phyloP scores from a whole-genome alignment of 768 basidiomycete species.

The Trametes coccinea region DNA sequence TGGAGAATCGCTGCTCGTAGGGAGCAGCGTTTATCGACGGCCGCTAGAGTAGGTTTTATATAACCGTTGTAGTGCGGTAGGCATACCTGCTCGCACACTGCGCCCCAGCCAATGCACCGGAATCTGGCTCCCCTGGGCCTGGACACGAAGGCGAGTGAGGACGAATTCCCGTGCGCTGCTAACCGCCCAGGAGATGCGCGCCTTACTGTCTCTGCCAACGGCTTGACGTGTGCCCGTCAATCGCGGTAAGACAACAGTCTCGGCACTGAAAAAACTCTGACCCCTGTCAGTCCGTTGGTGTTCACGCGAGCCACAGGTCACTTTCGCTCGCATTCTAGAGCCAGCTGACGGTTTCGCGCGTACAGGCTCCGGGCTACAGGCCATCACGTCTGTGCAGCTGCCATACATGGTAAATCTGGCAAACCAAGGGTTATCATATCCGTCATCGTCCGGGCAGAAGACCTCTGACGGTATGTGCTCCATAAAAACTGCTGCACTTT shows the following conservation, averaged over 20 bases:
- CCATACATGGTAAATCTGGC: slow-evolving; percentile 10
- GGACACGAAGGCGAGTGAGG: too few species aligned
- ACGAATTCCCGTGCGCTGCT: too few species aligned
- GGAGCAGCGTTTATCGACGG: too few species aligned
- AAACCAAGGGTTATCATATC: slow-evolving; percentile 16
- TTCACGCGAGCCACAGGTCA: neutral
- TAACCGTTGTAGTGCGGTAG: too few species aligned
- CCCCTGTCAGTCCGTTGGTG: neutral
- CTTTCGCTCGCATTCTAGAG: slow-evolving; percentile 1
- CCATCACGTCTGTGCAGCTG: neutral
- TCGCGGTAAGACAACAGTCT: too few species aligned
- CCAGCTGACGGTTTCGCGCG: slow-evolving; percentile 11
- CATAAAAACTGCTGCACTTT: neutral
- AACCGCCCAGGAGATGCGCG: neutral
- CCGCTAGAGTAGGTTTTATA: too few species aligned
- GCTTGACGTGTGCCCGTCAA: neutral
- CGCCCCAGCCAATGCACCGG: too few species aligned
- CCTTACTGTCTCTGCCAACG: neutral
- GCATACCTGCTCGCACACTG: too few species aligned
- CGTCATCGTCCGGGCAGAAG: slow-evolving; percentile 20
- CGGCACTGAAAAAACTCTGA: neutral
- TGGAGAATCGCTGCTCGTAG: too few species aligned
- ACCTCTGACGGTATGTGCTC: slow-evolving; percentile 8
- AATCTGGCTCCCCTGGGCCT: too few species aligned
- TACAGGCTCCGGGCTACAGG: slow-evolving; percentile 2